Evolutionary conservation across 345 rosid species (phyloP).

Genomic region (Arabidopsis thaliana): DNA sequence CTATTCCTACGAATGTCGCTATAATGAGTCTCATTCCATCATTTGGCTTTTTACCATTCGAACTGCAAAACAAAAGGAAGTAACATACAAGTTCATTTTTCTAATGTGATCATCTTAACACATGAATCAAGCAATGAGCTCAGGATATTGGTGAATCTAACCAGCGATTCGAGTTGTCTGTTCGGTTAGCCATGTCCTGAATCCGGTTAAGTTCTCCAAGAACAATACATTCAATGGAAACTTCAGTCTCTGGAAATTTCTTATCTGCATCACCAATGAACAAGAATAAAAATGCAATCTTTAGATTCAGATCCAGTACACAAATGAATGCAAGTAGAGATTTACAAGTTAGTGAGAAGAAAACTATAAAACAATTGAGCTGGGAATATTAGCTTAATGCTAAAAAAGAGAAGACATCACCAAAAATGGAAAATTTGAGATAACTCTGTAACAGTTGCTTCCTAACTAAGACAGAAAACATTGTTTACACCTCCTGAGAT

Average conservation of each 20-base stretch:
- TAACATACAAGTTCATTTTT: background rate
- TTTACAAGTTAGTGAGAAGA: background rate
- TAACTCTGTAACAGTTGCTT: constrained; percentile 5
- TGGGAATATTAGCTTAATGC: constrained; percentile 23
- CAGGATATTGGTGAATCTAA: constrained; percentile 11
- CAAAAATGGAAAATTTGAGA: constrained; percentile 24
- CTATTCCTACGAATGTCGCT: constrained; percentile 67
- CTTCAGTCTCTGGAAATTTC: constrained; percentile 24
- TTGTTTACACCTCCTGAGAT: constrained; percentile 9
- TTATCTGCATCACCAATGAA: constrained; percentile 31
- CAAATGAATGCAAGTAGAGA: constrained; percentile 14
- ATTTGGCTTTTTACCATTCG: constrained; percentile 57
- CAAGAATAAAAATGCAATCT: background rate
- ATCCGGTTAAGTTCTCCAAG: constrained; percentile 29
- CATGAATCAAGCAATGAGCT: constrained; percentile 18
- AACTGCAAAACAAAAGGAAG: constrained; percentile 54
- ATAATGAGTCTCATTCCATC: constrained; percentile 75
- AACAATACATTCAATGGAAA: constrained; percentile 25
- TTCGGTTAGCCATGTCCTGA: constrained; percentile 45
- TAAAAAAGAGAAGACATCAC: constrained; percentile 23
- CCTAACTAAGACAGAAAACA: background rate
- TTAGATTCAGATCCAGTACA: constrained; percentile 35
- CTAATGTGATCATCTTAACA: constrained; percentile 8
- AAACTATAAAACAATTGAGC: background rate
- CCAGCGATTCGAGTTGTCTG: constrained; percentile 43